These are phyloP conservation scores for Dactylella cylindrospora DNA, from an alignment of 2,329 filamentous ascomycete species.

Conservation along the genomic window DNA sequence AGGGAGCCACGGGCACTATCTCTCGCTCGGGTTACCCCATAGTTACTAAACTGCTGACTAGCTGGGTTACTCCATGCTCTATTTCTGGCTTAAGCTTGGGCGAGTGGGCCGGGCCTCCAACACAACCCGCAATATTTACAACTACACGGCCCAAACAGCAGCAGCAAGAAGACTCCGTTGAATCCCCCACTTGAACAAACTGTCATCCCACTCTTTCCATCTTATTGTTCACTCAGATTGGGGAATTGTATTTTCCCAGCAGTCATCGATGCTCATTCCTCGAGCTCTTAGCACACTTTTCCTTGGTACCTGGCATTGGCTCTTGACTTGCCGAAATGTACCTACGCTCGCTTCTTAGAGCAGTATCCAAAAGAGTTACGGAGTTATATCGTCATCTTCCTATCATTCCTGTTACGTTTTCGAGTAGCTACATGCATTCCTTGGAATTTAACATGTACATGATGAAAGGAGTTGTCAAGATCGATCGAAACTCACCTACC, in stretches of 20 bases:
- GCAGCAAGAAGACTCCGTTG: slow-evolving; percentile 25
- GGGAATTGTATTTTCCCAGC: slow-evolving; percentile 20
- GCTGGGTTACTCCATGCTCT: not conserved
- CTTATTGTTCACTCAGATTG: no score
- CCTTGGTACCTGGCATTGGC: slow-evolving; percentile 36
- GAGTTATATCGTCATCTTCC: slow-evolving; percentile 33
- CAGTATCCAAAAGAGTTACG: slow-evolving; percentile 34
- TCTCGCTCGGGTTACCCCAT: slow-evolving; percentile 2
- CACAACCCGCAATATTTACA: slow-evolving; percentile 39
- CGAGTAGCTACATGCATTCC: slow-evolving; percentile 17
- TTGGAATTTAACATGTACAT: no score
- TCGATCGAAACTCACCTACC: no score
- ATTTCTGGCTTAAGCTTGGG: no score
- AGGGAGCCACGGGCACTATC: slow-evolving; percentile 38
- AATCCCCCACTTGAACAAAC: slow-evolving; percentile 18
- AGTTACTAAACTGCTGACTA: not conserved
- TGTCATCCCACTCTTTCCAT: slow-evolving; percentile 29
- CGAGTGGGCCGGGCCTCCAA: no score
- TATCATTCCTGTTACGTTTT: slow-evolving; percentile 12
- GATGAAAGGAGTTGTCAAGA: no score
- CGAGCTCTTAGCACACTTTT: slow-evolving; percentile 16
- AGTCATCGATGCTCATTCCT: slow-evolving; percentile 41
- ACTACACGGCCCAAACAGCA: slow-evolving; percentile 10
- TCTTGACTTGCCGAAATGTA: slow-evolving; percentile 10
- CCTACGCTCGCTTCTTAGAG: no score